Conservation (phyloP, 306 rosid genomes). For the Cyamopsis tetragonoloba region DNA sequence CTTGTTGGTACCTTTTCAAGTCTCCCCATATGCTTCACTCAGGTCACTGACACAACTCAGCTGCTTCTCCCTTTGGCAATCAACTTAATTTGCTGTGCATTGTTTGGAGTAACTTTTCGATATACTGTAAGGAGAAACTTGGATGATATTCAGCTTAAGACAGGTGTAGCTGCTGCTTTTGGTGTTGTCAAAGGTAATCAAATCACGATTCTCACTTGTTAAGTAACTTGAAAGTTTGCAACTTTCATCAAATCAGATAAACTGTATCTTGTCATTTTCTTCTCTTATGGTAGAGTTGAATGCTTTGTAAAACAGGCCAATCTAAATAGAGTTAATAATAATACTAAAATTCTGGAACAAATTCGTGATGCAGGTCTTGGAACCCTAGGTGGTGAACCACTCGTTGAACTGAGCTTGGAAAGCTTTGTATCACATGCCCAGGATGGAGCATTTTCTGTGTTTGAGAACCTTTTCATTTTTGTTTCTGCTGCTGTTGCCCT, state of each 20-base stretch:
- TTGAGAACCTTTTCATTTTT: constrained; percentile 63
- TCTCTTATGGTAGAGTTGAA: constrained; percentile 2
- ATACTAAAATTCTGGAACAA: constrained; percentile 10
- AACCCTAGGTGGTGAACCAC: constrained; percentile 50
- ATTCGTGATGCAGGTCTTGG: constrained; percentile 65
- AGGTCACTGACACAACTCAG: constrained; percentile 43
- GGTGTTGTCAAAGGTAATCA: constrained; percentile 79
- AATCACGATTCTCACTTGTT: background rate
- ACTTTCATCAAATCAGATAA: background rate
- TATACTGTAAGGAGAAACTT: constrained; percentile 68
- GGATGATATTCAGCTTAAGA: constrained; percentile 73
- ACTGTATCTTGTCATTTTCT: background rate
- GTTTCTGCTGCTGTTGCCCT: constrained; percentile 64
- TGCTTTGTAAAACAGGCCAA: background rate
- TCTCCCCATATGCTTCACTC: constrained; percentile 58
- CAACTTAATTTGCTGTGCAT: constrained; percentile 62
- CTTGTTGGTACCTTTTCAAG: constrained; percentile 64
- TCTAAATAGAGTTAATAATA: background rate
- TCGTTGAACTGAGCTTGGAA: constrained; percentile 44
- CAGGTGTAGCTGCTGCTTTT: constrained; percentile 82
- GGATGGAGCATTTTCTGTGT: constrained; percentile 57
- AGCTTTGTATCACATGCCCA: constrained; percentile 60
- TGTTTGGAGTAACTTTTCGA: constrained; percentile 80
- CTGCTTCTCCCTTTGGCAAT: constrained; percentile 58
- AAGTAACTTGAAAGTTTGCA: background rate